Evolutionary conservation across 169 alveolate genomes (phyloP), one percentile per base, ranked within the genome.

Genomic region (Eimeria sp.): DNA sequence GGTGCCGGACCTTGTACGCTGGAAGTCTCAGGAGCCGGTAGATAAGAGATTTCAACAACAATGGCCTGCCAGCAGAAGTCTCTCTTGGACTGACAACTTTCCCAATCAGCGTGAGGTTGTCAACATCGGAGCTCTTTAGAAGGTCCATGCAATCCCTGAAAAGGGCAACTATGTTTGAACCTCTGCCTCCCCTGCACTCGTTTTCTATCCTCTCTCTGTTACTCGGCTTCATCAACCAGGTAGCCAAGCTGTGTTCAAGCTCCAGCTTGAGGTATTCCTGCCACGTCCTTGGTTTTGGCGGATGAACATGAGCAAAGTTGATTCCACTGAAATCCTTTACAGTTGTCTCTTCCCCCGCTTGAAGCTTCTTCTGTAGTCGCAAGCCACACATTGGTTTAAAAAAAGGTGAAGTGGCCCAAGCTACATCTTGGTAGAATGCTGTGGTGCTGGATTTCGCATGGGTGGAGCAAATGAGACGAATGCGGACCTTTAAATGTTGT

Each of bases 131-230:
- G 49, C 70, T 87, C 63, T n/a, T 87, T 43, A 87, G 63, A 76
- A 87, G 94, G 14, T 87, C 94, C 49, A 87, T 18, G 83, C 83
- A 40, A 22, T 87, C 94, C 94, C 94, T 87, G 34, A 87, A 9
- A 22, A 87, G 84, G 43, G 94, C 47, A 5, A 43, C 67, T 22
- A 87, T 47, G 70, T 87, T 87, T 5, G 94, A 87, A 9, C 67
- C 67, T 51, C 18, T 87, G 63, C 94, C 94, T 43, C 94, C 94
- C 65, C 51, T 87, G 93, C 93, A 87, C 27, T 87, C 93, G 43
- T 63, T 45, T 25, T 43, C n/a, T 43, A 87, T 87, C 83, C 72
- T 25, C 25, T 87, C 93, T 63, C 34, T 34, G 27, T 45, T 87
- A 5, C 54, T 45, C 10, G 93, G 93, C 5, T 63, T 30, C 80